phyloP scores from a whole-genome alignment of 257 asterid genomes.

The Solanum infundibuliforme region DNA sequence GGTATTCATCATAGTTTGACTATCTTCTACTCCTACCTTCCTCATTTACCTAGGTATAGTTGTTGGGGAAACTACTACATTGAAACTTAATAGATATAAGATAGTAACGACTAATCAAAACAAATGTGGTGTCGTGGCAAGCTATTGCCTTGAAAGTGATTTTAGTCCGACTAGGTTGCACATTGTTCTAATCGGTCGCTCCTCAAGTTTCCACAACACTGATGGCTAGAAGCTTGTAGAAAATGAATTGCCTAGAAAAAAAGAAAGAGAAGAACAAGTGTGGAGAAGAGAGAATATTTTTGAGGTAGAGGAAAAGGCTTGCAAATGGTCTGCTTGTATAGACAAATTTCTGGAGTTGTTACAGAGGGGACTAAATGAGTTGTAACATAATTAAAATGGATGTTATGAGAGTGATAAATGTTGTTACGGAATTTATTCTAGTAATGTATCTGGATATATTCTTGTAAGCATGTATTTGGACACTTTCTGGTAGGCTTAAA shows the following conservation, averaged over 20 bases:
- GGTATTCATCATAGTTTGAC: background rate
- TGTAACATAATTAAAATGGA: background rate
- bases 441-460: background rate
- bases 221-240: background rate
- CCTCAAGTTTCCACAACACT: background rate
- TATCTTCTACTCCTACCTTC: background rate
- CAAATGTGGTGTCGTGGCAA: background rate
- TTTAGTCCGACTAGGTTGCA: background rate
- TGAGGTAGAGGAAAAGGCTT: background rate
- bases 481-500: background rate
- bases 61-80: background rate
- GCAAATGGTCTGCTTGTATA: background rate
- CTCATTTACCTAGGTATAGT: background rate
- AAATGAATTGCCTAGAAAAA: background rate
- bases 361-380: background rate
- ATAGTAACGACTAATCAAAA: background rate
- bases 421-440: background rate
- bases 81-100: background rate
- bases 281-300: background rate
- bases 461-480: background rate
- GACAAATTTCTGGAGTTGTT: background rate
- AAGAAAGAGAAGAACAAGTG: background rate
- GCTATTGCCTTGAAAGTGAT: background rate
- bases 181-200: background rate
- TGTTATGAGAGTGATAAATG: background rate